Conservation (phyloP, 2,329 filamentous ascomycete species). For the Thermothelomyces thermophilus region DNA sequence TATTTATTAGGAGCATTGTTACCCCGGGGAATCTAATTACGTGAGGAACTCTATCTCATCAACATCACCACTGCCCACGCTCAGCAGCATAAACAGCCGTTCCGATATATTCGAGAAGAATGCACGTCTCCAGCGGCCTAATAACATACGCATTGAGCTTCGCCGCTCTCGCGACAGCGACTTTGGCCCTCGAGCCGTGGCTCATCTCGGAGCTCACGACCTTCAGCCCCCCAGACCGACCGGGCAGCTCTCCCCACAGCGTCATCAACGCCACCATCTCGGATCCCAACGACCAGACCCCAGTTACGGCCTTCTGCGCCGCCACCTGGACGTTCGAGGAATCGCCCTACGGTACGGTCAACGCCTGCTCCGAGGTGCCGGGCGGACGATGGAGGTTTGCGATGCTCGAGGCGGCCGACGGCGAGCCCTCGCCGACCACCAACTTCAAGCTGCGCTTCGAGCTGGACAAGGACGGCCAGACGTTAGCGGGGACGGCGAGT, state of each 20-base stretch:
- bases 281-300: slow-evolving; percentile 5
- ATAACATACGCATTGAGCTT: background rate
- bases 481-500: background rate
- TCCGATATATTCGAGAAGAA: background rate
- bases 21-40: no score
- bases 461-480: background rate
- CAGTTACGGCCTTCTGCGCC: background rate
- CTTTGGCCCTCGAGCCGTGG: slow-evolving; percentile 5
- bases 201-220: slow-evolving; percentile 5
- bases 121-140: background rate
- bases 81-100: background rate
- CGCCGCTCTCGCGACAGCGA: background rate
- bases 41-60: no score
- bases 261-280: slow-evolving; percentile 14
- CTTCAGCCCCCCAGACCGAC: slow-evolving; percentile 11
- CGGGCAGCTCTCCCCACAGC: slow-evolving; percentile 4
- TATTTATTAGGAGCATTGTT: no score
- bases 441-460: slow-evolving; percentile 6
- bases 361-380: slow-evolving; percentile 3
- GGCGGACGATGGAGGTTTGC: slow-evolving; percentile 5
- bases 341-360: background rate
- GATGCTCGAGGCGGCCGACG: slow-evolving; percentile 5
- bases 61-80: background rate
- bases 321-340: slow-evolving; percentile 2
- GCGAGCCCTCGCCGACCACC: background rate